Conservation (phyloP, 805 yeast species). For the Schwanniomyces occidentalis region DNA sequence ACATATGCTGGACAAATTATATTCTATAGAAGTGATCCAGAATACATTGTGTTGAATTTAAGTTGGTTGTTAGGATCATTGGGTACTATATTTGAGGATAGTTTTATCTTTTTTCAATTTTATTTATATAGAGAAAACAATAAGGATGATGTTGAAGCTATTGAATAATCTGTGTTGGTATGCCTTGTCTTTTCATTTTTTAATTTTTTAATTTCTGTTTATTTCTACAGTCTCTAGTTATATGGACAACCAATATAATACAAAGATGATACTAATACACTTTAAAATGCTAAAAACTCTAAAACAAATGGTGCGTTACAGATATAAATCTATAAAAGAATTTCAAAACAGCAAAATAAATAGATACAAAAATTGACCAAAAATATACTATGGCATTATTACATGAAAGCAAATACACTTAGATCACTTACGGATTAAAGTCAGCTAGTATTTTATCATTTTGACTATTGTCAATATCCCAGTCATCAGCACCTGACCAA, state of each 20-base stretch:
- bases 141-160: constrained; percentile 5
- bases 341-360: too few species aligned
- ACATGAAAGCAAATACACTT: too few species aligned
- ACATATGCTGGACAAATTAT: constrained; percentile 76
- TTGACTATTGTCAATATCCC: constrained; percentile 26
- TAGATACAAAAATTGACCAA: too few species aligned
- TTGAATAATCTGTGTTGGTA: background rate
- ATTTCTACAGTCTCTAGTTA: too few species aligned
- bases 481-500: constrained; percentile 65
- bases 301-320: too few species aligned
- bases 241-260: too few species aligned
- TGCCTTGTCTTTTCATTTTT: too few species aligned
- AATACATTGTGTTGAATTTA: constrained; percentile 60
- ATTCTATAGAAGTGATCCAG: constrained; percentile 59
- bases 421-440: constrained; percentile 31
- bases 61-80: constrained; percentile 80
- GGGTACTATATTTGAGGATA: constrained; percentile 75
- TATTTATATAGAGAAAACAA: constrained; percentile 51
- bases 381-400: too few species aligned
- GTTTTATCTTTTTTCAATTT: constrained; percentile 65
- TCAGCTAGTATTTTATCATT: constrained; percentile 42
- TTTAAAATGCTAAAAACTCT: too few species aligned
- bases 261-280: too few species aligned
- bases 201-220: too few species aligned
- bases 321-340: too few species aligned